Percentiles rank a stretch among this genome's conserved stretches.
Conservation (phyloP, 2,329 filamentous ascomycete genomes). For the Paracoccidioides brasiliensis region DNA sequence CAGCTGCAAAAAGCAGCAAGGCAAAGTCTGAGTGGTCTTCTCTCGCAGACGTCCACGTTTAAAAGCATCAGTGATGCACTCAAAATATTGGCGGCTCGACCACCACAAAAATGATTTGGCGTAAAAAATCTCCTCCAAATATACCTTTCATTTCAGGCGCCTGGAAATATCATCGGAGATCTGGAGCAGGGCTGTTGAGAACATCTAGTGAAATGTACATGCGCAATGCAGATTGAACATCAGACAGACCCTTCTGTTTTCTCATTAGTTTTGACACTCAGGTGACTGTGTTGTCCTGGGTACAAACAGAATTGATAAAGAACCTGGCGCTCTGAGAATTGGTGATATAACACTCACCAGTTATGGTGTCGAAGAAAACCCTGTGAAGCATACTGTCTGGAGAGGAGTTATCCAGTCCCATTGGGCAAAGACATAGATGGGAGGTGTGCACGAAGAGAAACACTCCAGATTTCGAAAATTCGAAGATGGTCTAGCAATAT, state of each 20-base stretch:
- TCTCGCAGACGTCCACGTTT: constrained; percentile 20
- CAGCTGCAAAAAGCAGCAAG: constrained; percentile 39
- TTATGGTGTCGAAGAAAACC: neutral
- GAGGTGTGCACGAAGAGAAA: neutral
- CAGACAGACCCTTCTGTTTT: constrained; percentile 17
- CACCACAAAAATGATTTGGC: constrained; percentile 34
- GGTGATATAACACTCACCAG: neutral
- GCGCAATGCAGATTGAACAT: constrained; percentile 29
- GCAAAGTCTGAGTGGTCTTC: constrained; percentile 27
- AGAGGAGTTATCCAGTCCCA: neutral
- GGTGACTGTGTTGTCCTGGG: constrained; percentile 27
- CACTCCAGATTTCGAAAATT: neutral
- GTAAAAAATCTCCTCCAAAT: constrained; percentile 23
- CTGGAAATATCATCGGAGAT: constrained; percentile 26
- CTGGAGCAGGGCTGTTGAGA: constrained; percentile 23
- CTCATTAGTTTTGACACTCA: constrained; percentile 30
- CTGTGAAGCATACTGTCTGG: neutral
- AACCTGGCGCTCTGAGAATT: constrained; percentile 28
- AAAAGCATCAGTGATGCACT: constrained; percentile 29
- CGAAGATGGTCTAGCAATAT: neutral
- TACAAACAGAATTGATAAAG: constrained; percentile 37
- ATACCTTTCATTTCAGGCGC: constrained; percentile 10
- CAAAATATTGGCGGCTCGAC: constrained; percentile 44
- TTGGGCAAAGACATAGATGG: neutral
- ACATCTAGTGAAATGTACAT: constrained; percentile 31